A percentile compares a stretch with the other conserved stretches of the same genome.
Evolutionary conservation across 1,139 yeast genomes (phyloP).

Genomic region (Suhomyces bolitotheri): DNA sequence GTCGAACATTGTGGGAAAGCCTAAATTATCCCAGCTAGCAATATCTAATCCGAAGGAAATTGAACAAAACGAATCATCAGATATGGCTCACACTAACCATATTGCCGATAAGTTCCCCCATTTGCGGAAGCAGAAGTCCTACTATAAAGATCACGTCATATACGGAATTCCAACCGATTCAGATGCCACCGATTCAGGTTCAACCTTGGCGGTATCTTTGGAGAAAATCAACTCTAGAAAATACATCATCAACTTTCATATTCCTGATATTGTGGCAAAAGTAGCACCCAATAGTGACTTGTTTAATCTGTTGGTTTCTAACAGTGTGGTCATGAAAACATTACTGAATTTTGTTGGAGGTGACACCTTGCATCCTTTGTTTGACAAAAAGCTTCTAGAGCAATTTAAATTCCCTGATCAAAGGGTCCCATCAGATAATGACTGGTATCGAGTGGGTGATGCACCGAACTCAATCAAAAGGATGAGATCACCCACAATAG

Average conservation of each 20-base stretch:
- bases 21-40: slow-evolving; percentile 23
- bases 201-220: slow-evolving; percentile 32
- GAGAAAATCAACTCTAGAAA: slow-evolving; percentile 35
- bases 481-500: slow-evolving; percentile 6
- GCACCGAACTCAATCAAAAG: not conserved
- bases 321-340: slow-evolving; percentile 14
- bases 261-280: slow-evolving; percentile 43
- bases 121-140: slow-evolving; percentile 24
- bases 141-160: slow-evolving; percentile 30
- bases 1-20: slow-evolving; percentile 29
- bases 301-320: slow-evolving; percentile 21
- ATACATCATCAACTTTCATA: slow-evolving; percentile 40
- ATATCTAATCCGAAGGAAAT: slow-evolving; percentile 22
- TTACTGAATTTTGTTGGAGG: slow-evolving; percentile 14
- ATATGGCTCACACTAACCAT: slow-evolving; percentile 1
- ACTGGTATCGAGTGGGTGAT: slow-evolving; percentile 20
- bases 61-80: slow-evolving; percentile 3
- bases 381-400: slow-evolving; percentile 14
- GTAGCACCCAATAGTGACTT: slow-evolving; percentile 29
- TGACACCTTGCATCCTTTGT: slow-evolving; percentile 12
- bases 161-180: slow-evolving; percentile 28
- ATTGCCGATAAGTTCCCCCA: slow-evolving; percentile 30
- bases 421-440: slow-evolving; percentile 12
- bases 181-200: not conserved
- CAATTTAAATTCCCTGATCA: slow-evolving; percentile 17